Base-by-base conservation (phyloP, 108 stramenopile species). In the Nitzschia sp. region DNA sequence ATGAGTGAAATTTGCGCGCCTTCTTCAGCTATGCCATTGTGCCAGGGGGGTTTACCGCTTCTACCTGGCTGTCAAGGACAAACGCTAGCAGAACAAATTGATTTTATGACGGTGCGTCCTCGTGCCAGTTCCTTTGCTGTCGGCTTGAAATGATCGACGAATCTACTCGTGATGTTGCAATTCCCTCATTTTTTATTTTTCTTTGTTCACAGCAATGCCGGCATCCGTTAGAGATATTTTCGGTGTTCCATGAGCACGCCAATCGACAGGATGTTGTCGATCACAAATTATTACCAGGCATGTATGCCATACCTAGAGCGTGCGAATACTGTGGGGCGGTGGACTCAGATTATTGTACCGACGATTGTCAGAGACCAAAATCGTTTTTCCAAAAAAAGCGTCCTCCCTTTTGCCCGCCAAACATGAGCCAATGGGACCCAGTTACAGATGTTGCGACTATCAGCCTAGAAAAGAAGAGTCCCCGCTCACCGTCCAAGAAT, bases 371-470 rank as follows among this genome's bases (percentile, higher is more conserved):
- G 22, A 33, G 59, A 38, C 59, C 59, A 16, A 60, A 41, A 38
- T 60, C 59, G 35, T 60, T 60, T 28, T 60, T 60, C 17, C 9
- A 8, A 21, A 60, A 38, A 23, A 60, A 60, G 22, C 59, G 59
- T 11, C 59, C 59, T 8, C 59, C 59, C 17, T 60, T 60, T 38
- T 60, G 59, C 21, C 48, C 48, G 4, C 48, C 17, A 19, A n/a
- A 50, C 19, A 11, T 5, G 9, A 11, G 4, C 4, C 21, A 5
- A 50, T 50, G 48, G 48, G 48, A 50, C 19, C 48, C 48, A 16
- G 48, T 50, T 22, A 50, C 48, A 8, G 48, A 50, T n/a, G 5
- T 21, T 21, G 48, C 38, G 38, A 41, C 13, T n/a, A n/a, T n/a
- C n/a, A n/a, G n/a, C n/a, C n/a, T n/a, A n/a, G n/a, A n/a, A n/a